These are phyloP conservation scores for Lachancea nothofagi DNA, from an alignment of 805 yeast genomes.

Conservation along the genomic window DNA sequence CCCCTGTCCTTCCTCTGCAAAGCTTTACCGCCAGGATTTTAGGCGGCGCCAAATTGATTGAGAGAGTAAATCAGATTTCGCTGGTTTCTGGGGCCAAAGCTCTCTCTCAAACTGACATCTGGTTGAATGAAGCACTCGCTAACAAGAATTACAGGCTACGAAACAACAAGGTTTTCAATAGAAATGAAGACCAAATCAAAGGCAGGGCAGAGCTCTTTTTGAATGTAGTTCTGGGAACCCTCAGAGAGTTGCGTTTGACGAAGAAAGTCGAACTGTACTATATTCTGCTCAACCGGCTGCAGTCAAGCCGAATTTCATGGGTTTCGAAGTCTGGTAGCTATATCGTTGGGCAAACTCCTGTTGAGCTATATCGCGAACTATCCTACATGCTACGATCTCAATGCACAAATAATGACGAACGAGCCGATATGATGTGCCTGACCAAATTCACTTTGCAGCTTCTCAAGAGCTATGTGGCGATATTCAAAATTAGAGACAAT, in stretches of 20 bases:
- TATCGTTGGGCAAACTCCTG: slow-evolving; percentile 13
- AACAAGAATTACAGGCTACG: slow-evolving; percentile 2
- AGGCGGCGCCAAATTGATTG: slow-evolving; percentile 6
- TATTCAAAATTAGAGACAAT: neutral
- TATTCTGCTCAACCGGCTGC: slow-evolving; percentile 20
- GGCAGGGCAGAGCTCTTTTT: slow-evolving; percentile 8
- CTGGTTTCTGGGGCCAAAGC: neutral
- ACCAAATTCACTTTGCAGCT: slow-evolving; percentile 21
- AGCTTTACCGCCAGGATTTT: slow-evolving; percentile 2
- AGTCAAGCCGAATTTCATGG: slow-evolving; percentile 23
- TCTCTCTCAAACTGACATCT: slow-evolving; percentile 14
- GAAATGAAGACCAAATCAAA: neutral
- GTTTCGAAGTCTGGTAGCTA: slow-evolving; percentile 12
- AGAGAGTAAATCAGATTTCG: neutral
- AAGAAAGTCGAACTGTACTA: slow-evolving; percentile 19
- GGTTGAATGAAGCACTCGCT: slow-evolving; percentile 18
- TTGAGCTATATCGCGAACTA: slow-evolving; percentile 25
- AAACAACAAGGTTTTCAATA: neutral
- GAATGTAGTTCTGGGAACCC: slow-evolving; percentile 19
- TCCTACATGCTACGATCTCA: slow-evolving; percentile 20
- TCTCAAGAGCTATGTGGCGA: slow-evolving; percentile 13
- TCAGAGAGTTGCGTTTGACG: slow-evolving; percentile 21
- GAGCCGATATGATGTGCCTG: slow-evolving; percentile 12
- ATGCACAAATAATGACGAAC: neutral
- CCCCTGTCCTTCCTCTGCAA: neutral